A percentile compares a stretch with the other conserved stretches of the same genome.
Conservation (phyloP, 2,329 filamentous ascomycete genomes). For the Mycogone perniciosa region DNA sequence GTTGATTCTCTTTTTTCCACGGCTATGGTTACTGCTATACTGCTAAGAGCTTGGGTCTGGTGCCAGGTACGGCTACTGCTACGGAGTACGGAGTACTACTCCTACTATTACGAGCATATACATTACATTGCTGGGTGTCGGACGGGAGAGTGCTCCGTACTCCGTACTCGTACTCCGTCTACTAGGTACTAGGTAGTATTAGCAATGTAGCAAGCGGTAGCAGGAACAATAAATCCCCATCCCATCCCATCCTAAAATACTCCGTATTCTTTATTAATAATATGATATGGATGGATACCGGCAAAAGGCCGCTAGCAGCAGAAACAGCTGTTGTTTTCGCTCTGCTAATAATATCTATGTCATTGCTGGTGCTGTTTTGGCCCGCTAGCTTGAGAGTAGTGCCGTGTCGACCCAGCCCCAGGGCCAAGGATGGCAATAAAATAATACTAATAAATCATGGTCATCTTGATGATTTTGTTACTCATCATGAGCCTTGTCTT, state of each 20-base stretch:
- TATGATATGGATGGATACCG: conserved; percentile 1
- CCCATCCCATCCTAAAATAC: no score
- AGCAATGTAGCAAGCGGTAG: not conserved
- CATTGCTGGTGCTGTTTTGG: not conserved
- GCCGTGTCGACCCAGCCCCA: no score
- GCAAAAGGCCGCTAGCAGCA: not conserved
- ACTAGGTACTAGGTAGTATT: not conserved
- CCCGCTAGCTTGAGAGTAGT: no score
- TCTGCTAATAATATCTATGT: not conserved
- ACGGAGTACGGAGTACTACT: not conserved
- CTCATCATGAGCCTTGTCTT: no score
- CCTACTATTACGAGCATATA: not conserved
- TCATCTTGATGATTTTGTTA: not conserved
- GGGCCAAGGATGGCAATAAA: no score
- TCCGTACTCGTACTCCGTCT: not conserved
- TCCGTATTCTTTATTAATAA: no score
- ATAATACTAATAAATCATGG: not conserved
- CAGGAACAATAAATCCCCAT: not conserved
- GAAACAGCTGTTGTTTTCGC: not conserved
- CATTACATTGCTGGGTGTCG: not conserved
- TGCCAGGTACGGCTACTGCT: not conserved
- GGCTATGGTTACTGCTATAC: not conserved
- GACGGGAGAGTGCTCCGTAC: not conserved
- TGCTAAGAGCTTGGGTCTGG: not conserved
- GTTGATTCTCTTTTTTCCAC: no score